Evolutionary conservation across 192 early-diverging fungal genomes (phyloP), one percentile per base, ranked within the genome.

Genomic region (Linnemannia elongata): DNA sequence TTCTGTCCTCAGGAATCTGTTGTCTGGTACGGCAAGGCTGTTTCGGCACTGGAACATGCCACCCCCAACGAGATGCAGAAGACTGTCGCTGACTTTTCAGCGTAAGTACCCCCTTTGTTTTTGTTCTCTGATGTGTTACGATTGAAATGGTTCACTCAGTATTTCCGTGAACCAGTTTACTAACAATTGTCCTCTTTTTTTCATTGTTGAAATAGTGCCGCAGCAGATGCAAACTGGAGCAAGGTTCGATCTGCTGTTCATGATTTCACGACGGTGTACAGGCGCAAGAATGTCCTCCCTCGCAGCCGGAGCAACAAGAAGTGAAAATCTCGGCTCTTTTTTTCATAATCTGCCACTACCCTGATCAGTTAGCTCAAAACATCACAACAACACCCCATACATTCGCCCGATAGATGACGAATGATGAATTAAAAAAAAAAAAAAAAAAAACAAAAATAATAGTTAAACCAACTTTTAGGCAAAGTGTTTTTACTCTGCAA

Each of bases 211-310:
- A 20, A 76, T 78, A 94, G 94, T 54, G 89, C 90, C 66, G 89
- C 87, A 27, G 90, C 90, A 18, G 89, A 88, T 47, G 78, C 83
- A 20, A 89, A 94, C 74, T 90, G 90, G 90, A 88, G 68, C 44
- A 93, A 88, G 76, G 81, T 93, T 42, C 79, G 89, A 77, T 76
- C 90, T n/a, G 80, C 92, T 4, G 77, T 94, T 2, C 88, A 90
- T 30, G 93, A 95, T 69, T 94, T 95, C 74, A 88, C 91, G 9
- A 89, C 89, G 13, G 41, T 85, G 30, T 95, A 92, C 79, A 85
- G 93, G 66, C 88, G 94, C 69, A 90, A 91, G 79, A 82, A 92
- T 77, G 70, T 88, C 12, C 52, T 82, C 10, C 78, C 85, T 20
- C 72, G 89, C 30, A 79, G 75, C 18, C 78, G 82, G 30, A 33